These are phyloP conservation scores for Chlorella vulgaris DNA, from an alignment of 139 green algal genomes.

Conservation along the genomic window DNA sequence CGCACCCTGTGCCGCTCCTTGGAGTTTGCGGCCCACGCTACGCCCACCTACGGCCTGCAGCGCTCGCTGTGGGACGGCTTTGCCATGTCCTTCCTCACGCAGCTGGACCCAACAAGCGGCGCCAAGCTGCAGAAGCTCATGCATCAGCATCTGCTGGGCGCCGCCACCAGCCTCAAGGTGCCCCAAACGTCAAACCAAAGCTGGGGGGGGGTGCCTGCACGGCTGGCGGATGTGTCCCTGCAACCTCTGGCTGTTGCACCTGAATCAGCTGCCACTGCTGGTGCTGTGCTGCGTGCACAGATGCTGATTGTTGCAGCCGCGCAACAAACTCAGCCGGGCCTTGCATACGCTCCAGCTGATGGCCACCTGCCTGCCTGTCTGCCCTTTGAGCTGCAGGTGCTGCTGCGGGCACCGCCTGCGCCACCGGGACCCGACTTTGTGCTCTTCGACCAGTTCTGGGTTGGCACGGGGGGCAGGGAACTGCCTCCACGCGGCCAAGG, in stretches of 20 bases:
- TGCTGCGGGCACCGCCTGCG: conserved; percentile 56
- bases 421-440: conserved; percentile 58
- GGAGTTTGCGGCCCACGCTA: conserved; percentile 78
- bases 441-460: conserved; percentile 95
- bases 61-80: conserved; percentile 92
- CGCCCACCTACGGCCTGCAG: conserved; percentile 87
- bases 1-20: conserved; percentile 92
- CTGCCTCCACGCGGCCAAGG: conserved; percentile 53
- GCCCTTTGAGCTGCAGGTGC: conserved; percentile 38
- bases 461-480: conserved; percentile 72
- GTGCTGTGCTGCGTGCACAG: too few species aligned
- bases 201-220: background rate
- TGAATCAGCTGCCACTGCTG: too few species aligned
- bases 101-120: conserved; percentile 62
- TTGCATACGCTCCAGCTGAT: background rate
- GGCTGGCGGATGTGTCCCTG: background rate
- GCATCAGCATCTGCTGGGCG: conserved; percentile 59
- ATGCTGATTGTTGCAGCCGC: too few species aligned
- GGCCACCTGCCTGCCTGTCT: background rate
- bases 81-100: conserved; percentile 94
- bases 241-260: too few species aligned
- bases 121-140: conserved; percentile 77
- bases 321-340: background rate
- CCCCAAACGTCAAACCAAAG: too few species aligned
- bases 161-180: conserved; percentile 55